These are phyloP conservation scores for Boletus barrowsii DNA, from an alignment of 768 basidiomycete genomes.

Conservation along the genomic window DNA sequence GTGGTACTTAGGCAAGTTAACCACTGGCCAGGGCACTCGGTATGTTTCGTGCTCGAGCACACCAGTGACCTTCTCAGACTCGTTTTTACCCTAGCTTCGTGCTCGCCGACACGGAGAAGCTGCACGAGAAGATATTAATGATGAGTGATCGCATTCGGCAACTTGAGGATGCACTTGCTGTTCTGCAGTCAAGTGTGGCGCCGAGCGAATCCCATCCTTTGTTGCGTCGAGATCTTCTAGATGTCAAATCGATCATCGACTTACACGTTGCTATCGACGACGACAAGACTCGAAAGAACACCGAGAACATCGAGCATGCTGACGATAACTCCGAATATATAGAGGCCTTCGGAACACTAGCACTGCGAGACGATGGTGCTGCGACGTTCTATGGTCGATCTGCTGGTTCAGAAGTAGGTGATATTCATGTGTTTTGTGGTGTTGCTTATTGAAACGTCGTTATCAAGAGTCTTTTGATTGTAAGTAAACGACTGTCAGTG, in stretches of 20 bases:
- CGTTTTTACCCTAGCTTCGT: constrained; percentile 48
- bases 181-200: constrained; percentile 46
- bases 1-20: constrained; percentile 47
- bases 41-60: constrained; percentile 27
- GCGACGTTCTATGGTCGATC: constrained; percentile 72
- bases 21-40: constrained; percentile 78
- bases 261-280: constrained; percentile 55
- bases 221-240: constrained; percentile 55
- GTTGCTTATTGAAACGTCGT: background rate
- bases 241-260: constrained; percentile 68
- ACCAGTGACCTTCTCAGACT: background rate
- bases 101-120: constrained; percentile 65
- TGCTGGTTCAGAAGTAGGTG: constrained; percentile 65
- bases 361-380: constrained; percentile 65
- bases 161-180: constrained; percentile 64
- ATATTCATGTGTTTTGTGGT: constrained; percentile 24
- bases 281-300: constrained; percentile 28
- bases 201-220: constrained; percentile 57
- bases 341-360: constrained; percentile 67
- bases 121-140: constrained; percentile 62
- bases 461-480: constrained; percentile 53
- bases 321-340: constrained; percentile 51
- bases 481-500: constrained; percentile 29
- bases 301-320: constrained; percentile 26
- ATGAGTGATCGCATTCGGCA: constrained; percentile 73